phyloP scores from a whole-genome alignment of 805 yeast genomes.

The Scheffersomyces spartinae region DNA sequence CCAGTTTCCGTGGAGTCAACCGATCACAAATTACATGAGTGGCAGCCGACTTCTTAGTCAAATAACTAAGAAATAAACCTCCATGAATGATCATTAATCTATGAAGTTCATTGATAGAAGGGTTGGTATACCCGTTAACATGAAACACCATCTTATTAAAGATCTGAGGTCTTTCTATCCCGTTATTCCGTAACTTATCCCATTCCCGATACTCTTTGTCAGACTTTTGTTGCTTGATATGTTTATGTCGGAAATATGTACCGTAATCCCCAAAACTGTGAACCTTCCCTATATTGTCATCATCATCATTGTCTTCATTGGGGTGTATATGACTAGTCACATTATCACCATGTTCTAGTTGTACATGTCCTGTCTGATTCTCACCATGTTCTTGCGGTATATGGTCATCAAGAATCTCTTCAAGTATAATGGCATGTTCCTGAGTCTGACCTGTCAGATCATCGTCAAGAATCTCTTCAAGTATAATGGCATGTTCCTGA shows the following conservation, averaged over 20 bases:
- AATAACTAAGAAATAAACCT: conserved; percentile 60
- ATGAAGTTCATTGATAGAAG: conserved; percentile 66
- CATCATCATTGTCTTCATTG: too few species aligned
- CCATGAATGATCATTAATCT: conserved; percentile 66
- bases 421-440: too few species aligned
- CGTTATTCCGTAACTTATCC: too few species aligned
- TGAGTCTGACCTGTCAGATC: too few species aligned
- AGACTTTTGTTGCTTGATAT: conserved; percentile 46
- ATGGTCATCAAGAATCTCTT: too few species aligned
- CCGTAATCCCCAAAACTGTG: conserved; percentile 55
- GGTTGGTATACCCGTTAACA: conserved; percentile 84
- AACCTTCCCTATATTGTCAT: conserved; percentile 21
- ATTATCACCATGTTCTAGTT: too few species aligned
- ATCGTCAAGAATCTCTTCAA: too few species aligned
- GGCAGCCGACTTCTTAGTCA: conserved; percentile 59
- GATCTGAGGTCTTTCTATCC: conserved; percentile 25
- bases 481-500: too few species aligned
- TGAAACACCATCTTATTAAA: conserved; percentile 57
- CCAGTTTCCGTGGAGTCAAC: conserved; percentile 63
- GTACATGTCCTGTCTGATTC: too few species aligned
- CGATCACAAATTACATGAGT: conserved; percentile 79
- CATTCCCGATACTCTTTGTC: conserved; percentile 41
- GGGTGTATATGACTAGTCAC: too few species aligned
- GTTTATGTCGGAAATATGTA: conserved; percentile 54
- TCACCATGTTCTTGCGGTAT: too few species aligned